Evolutionary conservation across 441 rosid species (phyloP), one percentile per base, ranked within the genome.

Genomic region (Omphalea diandra): DNA sequence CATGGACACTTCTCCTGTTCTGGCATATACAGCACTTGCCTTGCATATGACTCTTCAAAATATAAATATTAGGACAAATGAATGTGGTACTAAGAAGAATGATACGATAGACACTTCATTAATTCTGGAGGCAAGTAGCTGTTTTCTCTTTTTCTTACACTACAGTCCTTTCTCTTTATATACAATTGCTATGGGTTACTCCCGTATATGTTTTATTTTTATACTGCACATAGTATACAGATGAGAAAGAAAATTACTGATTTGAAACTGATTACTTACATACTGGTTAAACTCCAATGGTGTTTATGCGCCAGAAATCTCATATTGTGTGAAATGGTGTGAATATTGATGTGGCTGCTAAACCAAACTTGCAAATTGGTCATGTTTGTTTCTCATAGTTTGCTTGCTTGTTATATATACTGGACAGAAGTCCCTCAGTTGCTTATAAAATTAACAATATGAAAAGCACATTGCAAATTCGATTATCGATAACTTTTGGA

Each of bases 21-120:
- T 83, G 74, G 91, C 98, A 62, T 95, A 86, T 79, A 74, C 95
- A 38, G 79, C 87, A 71, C 86, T 95, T 73, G 88, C 91, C 71
- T 64, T 89, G 77, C 91, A 87, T 69, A 83, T 81, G 83, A 73
- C 82, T 52, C 73, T 88, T 63, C 79, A 83, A 78, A 81, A 76
- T 77, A 62, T 60, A 56, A 69, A 60, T 70, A 35, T 54, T 50
- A 55, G 64, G 41, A 27, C 36, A 31, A 61, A 69, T 41, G 73
- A 67, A 65, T 44, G 17, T 60, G 71, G 47, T 69, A 58, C 72
- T 61, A 79, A 77, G 79, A 66, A 65, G 75, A 70, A 65, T 72
- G 77, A 73, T 32, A 24, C 54, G 55, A 64, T 40, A 31, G 72
- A 72, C 49, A 41, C 80, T 60, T 73, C 85, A 59, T 73, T 77